Conservation (phyloP, 2,329 filamentous ascomycete genomes). For the Volutella citrinella region DNA sequence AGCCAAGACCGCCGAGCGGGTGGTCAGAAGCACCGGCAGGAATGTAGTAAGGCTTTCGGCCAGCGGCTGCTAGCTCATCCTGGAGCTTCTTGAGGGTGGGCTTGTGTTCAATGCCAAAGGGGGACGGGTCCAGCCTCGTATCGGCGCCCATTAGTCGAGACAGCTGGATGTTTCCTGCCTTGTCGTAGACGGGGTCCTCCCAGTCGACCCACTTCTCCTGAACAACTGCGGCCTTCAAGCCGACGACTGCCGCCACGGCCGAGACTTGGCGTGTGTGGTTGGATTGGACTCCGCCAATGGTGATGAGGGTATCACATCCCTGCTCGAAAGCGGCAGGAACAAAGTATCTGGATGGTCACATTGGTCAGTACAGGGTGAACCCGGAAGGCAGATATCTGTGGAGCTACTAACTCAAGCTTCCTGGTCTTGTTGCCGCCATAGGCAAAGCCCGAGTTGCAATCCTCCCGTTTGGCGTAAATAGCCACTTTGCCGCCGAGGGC, state of each 20-base stretch:
- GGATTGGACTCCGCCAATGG: constrained; percentile 65
- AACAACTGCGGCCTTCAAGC: constrained; percentile 51
- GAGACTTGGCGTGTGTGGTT: constrained; percentile 69
- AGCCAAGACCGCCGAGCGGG: constrained; percentile 66
- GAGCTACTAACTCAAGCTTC: constrained; percentile 56
- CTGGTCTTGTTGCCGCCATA: constrained; percentile 69
- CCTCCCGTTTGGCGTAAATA: constrained; percentile 70
- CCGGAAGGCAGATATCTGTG: too few relatives aligned
- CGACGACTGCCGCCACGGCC: constrained; percentile 56
- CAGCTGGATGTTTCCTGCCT: constrained; percentile 70
- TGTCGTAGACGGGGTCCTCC: constrained; percentile 56
- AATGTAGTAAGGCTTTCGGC: constrained; percentile 67
- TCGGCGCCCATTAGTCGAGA: constrained; percentile 66
- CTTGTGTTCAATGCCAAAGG: constrained; percentile 69
- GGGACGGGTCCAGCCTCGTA: constrained; percentile 55
- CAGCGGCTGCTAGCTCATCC: constrained; percentile 48
- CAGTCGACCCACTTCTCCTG: constrained; percentile 70
- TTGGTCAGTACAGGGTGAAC: neutral
- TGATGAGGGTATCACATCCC: constrained; percentile 60
- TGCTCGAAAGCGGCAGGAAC: constrained; percentile 58
- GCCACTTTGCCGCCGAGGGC: constrained; percentile 58
- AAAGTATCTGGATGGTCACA: constrained; percentile 49
- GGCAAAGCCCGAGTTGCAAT: constrained; percentile 65
- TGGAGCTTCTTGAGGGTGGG: constrained; percentile 52
- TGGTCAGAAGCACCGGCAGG: constrained; percentile 70